phyloP scores from a whole-genome alignment of 805 yeast species.

The Candida qinlingensis region DNA sequence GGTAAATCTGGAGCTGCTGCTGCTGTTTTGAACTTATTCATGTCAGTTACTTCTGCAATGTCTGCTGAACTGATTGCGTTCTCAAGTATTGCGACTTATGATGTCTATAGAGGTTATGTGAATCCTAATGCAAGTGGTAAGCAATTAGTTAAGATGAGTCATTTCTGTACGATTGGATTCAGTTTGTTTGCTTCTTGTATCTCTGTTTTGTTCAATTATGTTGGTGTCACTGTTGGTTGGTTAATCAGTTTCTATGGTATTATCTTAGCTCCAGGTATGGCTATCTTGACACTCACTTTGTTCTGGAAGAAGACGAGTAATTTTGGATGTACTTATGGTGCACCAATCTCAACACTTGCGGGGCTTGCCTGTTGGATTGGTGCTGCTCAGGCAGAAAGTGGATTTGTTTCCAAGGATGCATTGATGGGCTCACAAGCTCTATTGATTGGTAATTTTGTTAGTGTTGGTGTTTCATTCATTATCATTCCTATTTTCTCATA shows the following conservation, averaged over 20 bases:
- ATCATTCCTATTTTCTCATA: constrained; percentile 27
- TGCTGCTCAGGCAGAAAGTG: constrained; percentile 19
- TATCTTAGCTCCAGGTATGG: constrained; percentile 33
- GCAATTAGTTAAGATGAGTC: constrained; percentile 31
- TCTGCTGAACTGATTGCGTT: constrained; percentile 77
- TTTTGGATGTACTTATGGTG: constrained; percentile 20
- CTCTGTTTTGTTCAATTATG: constrained; percentile 35
- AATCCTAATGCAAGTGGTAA: constrained; percentile 67
- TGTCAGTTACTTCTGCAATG: constrained; percentile 86
- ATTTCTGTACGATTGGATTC: constrained; percentile 32
- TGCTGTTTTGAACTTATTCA: constrained; percentile 62
- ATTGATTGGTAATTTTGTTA: constrained; percentile 19
- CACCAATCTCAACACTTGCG: constrained; percentile 22
- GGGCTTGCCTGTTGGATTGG: constrained; percentile 25
- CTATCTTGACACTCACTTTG: constrained; percentile 29
- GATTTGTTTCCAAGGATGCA: constrained; percentile 15
- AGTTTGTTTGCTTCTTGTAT: constrained; percentile 35
- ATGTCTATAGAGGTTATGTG: constrained; percentile 70
- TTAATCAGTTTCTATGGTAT: constrained; percentile 35
- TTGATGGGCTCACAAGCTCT: constrained; percentile 15
- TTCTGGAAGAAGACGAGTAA: constrained; percentile 25
- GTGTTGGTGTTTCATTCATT: constrained; percentile 26
- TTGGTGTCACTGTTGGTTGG: constrained; percentile 39
- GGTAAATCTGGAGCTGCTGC: constrained; percentile 62
- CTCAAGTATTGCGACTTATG: constrained; percentile 76